phyloP scores from a whole-genome alignment of 2,329 filamentous ascomycete genomes.

The Myriosclerotinia duriaeana region DNA sequence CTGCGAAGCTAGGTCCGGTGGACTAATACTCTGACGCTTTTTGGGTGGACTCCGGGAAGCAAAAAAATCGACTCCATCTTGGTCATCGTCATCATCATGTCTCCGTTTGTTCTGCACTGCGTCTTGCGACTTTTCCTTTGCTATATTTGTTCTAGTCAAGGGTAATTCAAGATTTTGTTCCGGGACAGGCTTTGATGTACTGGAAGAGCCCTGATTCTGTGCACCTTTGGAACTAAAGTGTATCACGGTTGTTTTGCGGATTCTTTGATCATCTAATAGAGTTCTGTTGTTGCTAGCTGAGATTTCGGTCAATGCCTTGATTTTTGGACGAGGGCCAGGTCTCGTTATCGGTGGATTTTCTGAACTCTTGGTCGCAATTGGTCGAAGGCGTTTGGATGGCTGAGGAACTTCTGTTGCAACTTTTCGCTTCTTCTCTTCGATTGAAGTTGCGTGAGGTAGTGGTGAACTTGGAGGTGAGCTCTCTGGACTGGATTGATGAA shows the following conservation, averaged over 20 bases:
- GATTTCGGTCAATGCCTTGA: background rate
- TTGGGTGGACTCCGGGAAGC: slow-evolving; percentile 20
- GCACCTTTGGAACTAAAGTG: slow-evolving; percentile 30
- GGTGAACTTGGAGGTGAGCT: background rate
- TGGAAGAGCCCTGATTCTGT: slow-evolving; percentile 33
- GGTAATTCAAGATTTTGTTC: background rate
- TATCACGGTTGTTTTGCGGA: slow-evolving; percentile 32
- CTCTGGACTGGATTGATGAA: background rate
- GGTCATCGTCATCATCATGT: background rate
- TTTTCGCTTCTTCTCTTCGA: slow-evolving; percentile 22
- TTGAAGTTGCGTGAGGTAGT: background rate
- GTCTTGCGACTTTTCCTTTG: slow-evolving; percentile 9
- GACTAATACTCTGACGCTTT: slow-evolving; percentile 28
- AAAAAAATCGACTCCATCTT: background rate
- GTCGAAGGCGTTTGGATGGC: slow-evolving; percentile 12
- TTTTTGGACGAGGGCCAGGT: background rate
- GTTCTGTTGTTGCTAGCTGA: background rate
- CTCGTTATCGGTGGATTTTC: background rate
- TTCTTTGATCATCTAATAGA: slow-evolving; percentile 26
- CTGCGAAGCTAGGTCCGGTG: background rate
- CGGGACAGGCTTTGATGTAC: slow-evolving; percentile 3
- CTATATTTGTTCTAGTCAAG: background rate
- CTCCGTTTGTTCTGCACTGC: slow-evolving; percentile 8
- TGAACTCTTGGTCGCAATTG: background rate
- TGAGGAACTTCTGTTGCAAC: background rate